A percentile compares a stretch with the other conserved stretches of the same genome.
These are phyloP conservation scores for Cryptomeria japonica DNA, from an alignment of 75 land plant genomes.

Conservation along the genomic window DNA sequence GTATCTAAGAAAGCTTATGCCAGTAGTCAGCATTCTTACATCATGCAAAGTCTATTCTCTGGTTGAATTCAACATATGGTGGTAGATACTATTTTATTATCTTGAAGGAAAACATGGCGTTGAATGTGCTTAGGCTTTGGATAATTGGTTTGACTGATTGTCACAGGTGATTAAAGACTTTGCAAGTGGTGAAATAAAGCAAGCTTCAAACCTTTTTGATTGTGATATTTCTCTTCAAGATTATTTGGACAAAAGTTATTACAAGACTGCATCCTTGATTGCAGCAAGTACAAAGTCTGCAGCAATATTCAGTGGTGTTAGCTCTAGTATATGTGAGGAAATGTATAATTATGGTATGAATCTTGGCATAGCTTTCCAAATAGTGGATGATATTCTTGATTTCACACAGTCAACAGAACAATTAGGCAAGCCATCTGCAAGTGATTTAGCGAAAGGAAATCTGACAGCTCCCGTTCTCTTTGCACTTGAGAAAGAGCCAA, in stretches of 20 bases:
- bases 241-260: slow-evolving; percentile 91
- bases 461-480: slow-evolving; percentile 97
- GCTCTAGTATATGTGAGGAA: slow-evolving; percentile 39
- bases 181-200: slow-evolving; percentile 99
- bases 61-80: slow-evolving; percentile 3
- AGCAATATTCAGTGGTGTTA: slow-evolving; percentile 87
- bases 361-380: slow-evolving; percentile 92
- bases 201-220: slow-evolving; percentile 92
- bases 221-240: slow-evolving; percentile 82
- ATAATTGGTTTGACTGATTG: neutral
- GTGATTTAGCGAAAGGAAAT: slow-evolving; percentile 92
- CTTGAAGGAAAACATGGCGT: neutral
- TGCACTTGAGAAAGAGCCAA: slow-evolving; percentile 79
- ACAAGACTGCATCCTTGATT: slow-evolving; percentile 94
- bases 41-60: neutral
- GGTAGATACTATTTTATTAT: neutral
- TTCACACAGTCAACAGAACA: slow-evolving; percentile 96
- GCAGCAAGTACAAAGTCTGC: slow-evolving; percentile 96
- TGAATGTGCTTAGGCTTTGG: neutral
- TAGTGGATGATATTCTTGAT: slow-evolving; percentile 96
- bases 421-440: slow-evolving; percentile 94
- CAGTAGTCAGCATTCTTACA: neutral
- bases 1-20: slow-evolving; percentile 34
- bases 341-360: slow-evolving; percentile 93
- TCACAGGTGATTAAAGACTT: slow-evolving; percentile 96